Evolutionary conservation across 1,284 basidiomycete genomes (phyloP), one percentile per base, ranked within the genome.

Genomic region (Hemileia vastatrix): DNA sequence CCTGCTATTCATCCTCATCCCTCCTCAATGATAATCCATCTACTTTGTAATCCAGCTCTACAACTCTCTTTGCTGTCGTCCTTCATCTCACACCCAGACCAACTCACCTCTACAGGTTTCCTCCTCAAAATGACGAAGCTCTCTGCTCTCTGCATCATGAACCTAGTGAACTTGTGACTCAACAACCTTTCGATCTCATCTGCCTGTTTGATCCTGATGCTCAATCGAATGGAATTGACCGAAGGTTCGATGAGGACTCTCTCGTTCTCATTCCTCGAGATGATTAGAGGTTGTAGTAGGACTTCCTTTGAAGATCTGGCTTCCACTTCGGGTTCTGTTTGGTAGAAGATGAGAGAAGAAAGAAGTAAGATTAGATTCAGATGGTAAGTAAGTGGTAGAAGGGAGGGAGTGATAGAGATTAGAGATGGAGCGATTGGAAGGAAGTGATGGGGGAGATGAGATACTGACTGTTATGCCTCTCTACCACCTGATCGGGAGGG

Each of bases 141-240:
- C 79, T 98, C 94, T 21, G 94, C 95, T 54, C 94, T 82, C 80
- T 94, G 91, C 87, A 93, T 97, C 86, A 97, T 87, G 81, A 98
- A 98, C 52, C 94, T 83, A 18, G 92, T 95, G 77, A 98, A 97
- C 78, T 97, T 93, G 80, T 96, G 90, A n/a, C 91, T 94, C 44
- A 98, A 80, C 70, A 97, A 94, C 64, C 88, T 84, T 77, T 98
- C 94, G 69, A 96, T 95, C 79, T 98, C 94, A 77, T 98, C 94
- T 24, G 94, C 92, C 76, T 98, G 94, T 78, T 98, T 98, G 78
- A 98, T 97, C 78, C 86, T 89, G 79, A 98, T 97, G 76, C 86
- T 90, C 66, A 98, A 81, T 27, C 94, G 86, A 73, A 97, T 88
- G 1, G 91, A 94, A 79, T 98, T 98, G 78, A 98, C 85, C 0